A percentile compares a stretch with the other conserved stretches of the same genome.
Evolutionary conservation across 73 alveolate species (phyloP).

Genomic region (Stentor coeruleus): DNA sequence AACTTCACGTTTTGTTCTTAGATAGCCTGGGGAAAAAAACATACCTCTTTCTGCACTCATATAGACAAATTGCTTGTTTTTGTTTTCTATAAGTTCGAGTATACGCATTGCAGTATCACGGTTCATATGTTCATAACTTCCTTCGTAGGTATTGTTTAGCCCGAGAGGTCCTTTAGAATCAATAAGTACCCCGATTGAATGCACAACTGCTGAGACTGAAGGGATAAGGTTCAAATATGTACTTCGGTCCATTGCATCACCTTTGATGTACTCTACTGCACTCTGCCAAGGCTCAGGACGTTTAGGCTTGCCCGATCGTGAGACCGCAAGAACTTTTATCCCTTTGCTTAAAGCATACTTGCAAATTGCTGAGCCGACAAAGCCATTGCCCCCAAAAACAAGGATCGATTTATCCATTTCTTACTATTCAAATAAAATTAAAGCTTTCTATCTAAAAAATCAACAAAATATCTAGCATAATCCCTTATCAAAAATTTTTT

Average conservation of each 20-base stretch:
- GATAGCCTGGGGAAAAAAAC: constrained; percentile 13
- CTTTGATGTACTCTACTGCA: not conserved
- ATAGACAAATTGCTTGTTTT: constrained; percentile 1
- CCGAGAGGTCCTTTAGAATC: not conserved
- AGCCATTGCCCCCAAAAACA: constrained; percentile 31
- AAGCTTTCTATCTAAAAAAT: too few relatives aligned
- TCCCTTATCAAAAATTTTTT: too few relatives aligned
- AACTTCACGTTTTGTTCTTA: constrained; percentile 22
- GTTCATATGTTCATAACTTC: constrained; percentile 20
- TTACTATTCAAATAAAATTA: too few relatives aligned
- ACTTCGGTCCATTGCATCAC: constrained; percentile 24
- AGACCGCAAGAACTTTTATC: not conserved
- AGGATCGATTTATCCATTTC: not conserved
- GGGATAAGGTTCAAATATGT: constrained; percentile 3
- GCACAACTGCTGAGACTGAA: constrained; percentile 19
- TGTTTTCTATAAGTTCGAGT: not conserved
- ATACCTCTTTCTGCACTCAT: constrained; percentile 27
- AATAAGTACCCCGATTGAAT: constrained; percentile 16
- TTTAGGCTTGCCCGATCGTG: constrained; percentile 25
- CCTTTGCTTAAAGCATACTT: constrained; percentile 13
- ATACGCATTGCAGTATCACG: constrained; percentile 18
- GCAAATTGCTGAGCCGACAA: constrained; percentile 25
- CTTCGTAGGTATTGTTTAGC: not conserved
- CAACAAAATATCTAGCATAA: too few relatives aligned
- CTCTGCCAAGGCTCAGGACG: constrained; percentile 1